Evolutionary conservation across 441 rosid genomes (phyloP).

Genomic region (Syzygium syzygioides): DNA sequence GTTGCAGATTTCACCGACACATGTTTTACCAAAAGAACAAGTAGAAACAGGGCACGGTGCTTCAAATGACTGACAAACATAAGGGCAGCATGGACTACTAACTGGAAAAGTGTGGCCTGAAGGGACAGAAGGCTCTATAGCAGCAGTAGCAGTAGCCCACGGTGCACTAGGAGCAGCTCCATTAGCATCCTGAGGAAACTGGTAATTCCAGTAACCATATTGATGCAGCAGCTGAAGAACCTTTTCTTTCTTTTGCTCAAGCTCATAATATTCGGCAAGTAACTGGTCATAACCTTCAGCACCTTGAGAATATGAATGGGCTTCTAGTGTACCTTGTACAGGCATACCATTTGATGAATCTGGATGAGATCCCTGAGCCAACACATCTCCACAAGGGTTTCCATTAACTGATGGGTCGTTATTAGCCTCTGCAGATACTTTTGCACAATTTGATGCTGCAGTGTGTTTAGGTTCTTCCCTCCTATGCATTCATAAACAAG

Average conservation of each 20-base stretch:
- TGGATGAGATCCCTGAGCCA: slow-evolving; percentile 7
- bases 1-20: slow-evolving; percentile 4
- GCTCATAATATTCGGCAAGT: slow-evolving; percentile 45
- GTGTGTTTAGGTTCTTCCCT: slow-evolving; percentile 17
- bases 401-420: slow-evolving; percentile 12
- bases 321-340: slow-evolving; percentile 8
- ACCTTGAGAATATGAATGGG: slow-evolving; percentile 17
- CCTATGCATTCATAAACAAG: slow-evolving; percentile 7
- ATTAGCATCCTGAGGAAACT: slow-evolving; percentile 21
- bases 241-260: slow-evolving; percentile 52
- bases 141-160: slow-evolving; percentile 16
- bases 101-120: slow-evolving; percentile 19
- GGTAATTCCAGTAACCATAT: slow-evolving; percentile 30
- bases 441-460: slow-evolving; percentile 3
- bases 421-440: slow-evolving; percentile 9
- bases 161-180: slow-evolving; percentile 24
- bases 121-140: slow-evolving; percentile 24
- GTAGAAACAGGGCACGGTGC: slow-evolving; percentile 29
- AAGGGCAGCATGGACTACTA: slow-evolving; percentile 32
- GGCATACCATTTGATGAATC: slow-evolving; percentile 18
- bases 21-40: slow-evolving; percentile 23
- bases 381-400: slow-evolving; percentile 5
- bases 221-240: slow-evolving; percentile 42
- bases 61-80: slow-evolving; percentile 21
- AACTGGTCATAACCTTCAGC: slow-evolving; percentile 37